Conservation (phyloP, 805 yeast genomes). For the Ogataea populi-albae region DNA sequence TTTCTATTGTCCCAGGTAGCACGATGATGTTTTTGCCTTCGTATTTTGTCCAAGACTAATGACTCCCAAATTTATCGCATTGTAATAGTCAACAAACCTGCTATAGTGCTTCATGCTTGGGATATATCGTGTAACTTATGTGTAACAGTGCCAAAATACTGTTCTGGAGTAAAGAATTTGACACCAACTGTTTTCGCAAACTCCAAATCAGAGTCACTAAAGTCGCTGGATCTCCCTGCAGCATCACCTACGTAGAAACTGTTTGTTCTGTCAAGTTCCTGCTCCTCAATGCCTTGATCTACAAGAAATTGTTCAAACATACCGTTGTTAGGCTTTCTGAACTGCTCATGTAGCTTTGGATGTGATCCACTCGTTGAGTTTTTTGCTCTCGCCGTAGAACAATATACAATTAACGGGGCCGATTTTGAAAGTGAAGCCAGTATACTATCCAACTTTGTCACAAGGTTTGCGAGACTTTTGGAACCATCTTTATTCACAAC, state of each 20-base stretch:
- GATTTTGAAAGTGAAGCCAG: slow-evolving; percentile 23
- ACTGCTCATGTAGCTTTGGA: slow-evolving; percentile 34
- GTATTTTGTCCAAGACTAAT: no score
- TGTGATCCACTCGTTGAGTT: slow-evolving; percentile 23
- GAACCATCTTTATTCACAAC: slow-evolving; percentile 40
- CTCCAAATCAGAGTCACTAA: slow-evolving; percentile 70
- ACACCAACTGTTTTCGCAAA: slow-evolving; percentile 64
- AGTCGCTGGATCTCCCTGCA: slow-evolving; percentile 79
- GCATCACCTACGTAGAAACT: slow-evolving; percentile 93
- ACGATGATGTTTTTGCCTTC: no score
- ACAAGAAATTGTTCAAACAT: slow-evolving; percentile 62
- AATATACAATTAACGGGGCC: slow-evolving; percentile 48
- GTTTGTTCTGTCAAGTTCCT: slow-evolving; percentile 37
- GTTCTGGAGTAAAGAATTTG: slow-evolving; percentile 67
- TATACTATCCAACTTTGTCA: slow-evolving; percentile 40
- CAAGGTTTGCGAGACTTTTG: slow-evolving; percentile 39
- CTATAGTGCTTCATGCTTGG: slow-evolving; percentile 32
- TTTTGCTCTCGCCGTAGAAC: slow-evolving; percentile 57
- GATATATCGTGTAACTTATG: no score
- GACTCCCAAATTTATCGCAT: slow-evolving; percentile 33
- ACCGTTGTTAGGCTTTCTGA: slow-evolving; percentile 76
- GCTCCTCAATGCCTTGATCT: slow-evolving; percentile 34
- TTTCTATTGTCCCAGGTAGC: no score
- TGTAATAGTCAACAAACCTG: no score
- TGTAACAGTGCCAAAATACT: slow-evolving; percentile 25